Percentiles rank a stretch among this genome's conserved stretches.
Conservation (phyloP, 1,139 yeast species). For the Zygosaccharomyces pseudobailii region DNA sequence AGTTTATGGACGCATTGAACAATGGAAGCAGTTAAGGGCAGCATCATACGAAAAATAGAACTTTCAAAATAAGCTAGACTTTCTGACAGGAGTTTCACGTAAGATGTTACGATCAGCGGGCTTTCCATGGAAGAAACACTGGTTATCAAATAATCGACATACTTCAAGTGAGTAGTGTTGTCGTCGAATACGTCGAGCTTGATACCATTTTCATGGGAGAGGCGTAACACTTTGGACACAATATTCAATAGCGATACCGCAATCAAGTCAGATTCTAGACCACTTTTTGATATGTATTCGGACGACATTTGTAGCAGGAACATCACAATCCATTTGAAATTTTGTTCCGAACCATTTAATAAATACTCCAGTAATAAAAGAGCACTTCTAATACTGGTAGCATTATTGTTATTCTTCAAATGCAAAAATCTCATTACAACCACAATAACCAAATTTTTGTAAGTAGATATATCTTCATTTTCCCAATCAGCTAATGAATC, state of each 20-base stretch:
- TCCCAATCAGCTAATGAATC: slow-evolving; percentile 35
- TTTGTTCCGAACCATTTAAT: slow-evolving; percentile 52
- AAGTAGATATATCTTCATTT: slow-evolving; percentile 53
- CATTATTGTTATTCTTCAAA: slow-evolving; percentile 26
- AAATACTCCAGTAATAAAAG: slow-evolving; percentile 44
- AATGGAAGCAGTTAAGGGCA: slow-evolving; percentile 34
- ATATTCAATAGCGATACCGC: slow-evolving; percentile 32
- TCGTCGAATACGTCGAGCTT: slow-evolving; percentile 33
- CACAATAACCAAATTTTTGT: slow-evolving; percentile 50
- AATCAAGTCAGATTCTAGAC: slow-evolving; percentile 28
- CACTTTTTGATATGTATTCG: slow-evolving; percentile 26
- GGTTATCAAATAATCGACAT: slow-evolving; percentile 33
- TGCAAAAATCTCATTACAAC: slow-evolving; percentile 46
- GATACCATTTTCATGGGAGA: slow-evolving; percentile 31
- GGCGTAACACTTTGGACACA: slow-evolving; percentile 29
- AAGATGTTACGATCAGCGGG: slow-evolving; percentile 32
- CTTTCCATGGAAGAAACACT: slow-evolving; percentile 29
- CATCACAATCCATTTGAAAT: slow-evolving; percentile 41
- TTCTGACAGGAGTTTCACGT: slow-evolving; percentile 32
- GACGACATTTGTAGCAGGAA: slow-evolving; percentile 34
- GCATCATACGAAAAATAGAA: slow-evolving; percentile 30
- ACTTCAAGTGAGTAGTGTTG: slow-evolving; percentile 30
- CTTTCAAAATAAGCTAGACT: slow-evolving; percentile 31
- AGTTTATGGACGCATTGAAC: slow-evolving; percentile 26
- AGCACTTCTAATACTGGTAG: slow-evolving; percentile 35